A percentile compares a stretch with the other conserved stretches of the same genome.
These are phyloP conservation scores for Cucumis hystrix DNA, from an alignment of 306 rosid genomes.

Conservation along the genomic window DNA sequence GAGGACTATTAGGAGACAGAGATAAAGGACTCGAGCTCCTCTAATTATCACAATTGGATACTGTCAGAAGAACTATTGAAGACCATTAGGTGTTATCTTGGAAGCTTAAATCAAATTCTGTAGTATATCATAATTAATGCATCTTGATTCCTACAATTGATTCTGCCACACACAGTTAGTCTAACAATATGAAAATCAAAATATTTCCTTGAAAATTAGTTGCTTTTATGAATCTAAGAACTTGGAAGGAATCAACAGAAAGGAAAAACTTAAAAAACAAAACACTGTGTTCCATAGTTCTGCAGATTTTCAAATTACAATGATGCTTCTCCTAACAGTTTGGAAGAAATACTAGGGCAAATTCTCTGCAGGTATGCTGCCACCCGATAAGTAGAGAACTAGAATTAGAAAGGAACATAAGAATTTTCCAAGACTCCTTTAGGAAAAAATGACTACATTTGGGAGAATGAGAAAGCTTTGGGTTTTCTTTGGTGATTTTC, in stretches of 20 bases:
- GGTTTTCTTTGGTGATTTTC: neutral
- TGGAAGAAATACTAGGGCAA: neutral
- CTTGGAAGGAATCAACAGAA: neutral
- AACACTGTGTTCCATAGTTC: neutral
- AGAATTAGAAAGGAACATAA: neutral
- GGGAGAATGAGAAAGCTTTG: neutral
- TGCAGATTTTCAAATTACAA: neutral
- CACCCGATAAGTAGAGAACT: neutral
- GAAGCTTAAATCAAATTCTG: neutral
- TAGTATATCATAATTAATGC: neutral
- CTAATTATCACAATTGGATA: neutral
- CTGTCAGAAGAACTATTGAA: neutral
- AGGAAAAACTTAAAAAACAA: neutral
- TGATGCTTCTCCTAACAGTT: neutral
- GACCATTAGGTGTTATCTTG: neutral
- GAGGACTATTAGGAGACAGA: neutral
- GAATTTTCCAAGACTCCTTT: neutral
- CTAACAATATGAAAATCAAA: neutral
- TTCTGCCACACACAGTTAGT: neutral
- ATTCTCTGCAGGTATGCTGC: neutral
- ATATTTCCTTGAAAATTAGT: neutral
- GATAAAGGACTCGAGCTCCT: neutral
- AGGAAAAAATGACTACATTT: neutral
- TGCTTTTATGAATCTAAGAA: neutral
- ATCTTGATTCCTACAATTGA: neutral